phyloP scores from a whole-genome alignment of 768 basidiomycete species.

The Mycena olivaceomarginata region DNA sequence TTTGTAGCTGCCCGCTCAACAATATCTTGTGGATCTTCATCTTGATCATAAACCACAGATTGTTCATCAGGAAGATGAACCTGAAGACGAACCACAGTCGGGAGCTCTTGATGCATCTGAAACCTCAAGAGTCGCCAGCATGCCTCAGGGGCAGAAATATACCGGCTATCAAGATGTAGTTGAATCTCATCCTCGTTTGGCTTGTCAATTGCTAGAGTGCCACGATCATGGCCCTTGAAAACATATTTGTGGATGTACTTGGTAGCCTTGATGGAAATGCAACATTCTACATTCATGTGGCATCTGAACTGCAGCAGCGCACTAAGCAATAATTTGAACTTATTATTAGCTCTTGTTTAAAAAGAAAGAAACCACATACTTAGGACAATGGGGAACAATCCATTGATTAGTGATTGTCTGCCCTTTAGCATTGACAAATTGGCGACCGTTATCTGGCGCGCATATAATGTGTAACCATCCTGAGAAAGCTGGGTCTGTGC shows the following conservation, averaged over 20 bases:
- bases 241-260: no score
- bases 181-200: slow-evolving; percentile 28
- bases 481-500: slow-evolving; percentile 53
- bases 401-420: slow-evolving; percentile 48
- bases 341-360: no score
- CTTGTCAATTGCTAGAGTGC: slow-evolving; percentile 53
- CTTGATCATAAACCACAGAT: slow-evolving; percentile 48
- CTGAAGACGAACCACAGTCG: slow-evolving; percentile 54
- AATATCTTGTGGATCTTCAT: slow-evolving; percentile 42
- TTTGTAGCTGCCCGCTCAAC: slow-evolving; percentile 16
- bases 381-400: slow-evolving; percentile 59
- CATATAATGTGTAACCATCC: slow-evolving; percentile 61
- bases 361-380: slow-evolving; percentile 46
- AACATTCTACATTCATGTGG: slow-evolving; percentile 65
- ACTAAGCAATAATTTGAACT: no score
- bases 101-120: slow-evolving; percentile 53
- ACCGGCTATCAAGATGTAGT: slow-evolving; percentile 6
- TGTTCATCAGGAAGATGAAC: slow-evolving; percentile 59
- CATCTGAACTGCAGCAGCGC: slow-evolving; percentile 39
- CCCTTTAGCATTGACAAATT: slow-evolving; percentile 18
- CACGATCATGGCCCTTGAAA: slow-evolving; percentile 20
- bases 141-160: slow-evolving; percentile 12
- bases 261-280: slow-evolving; percentile 46
- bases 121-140: slow-evolving; percentile 44
- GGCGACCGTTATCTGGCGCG: slow-evolving; percentile 45